phyloP scores from a whole-genome alignment of 352 stramenopile species.

The Pseudoperonospora humuli region DNA sequence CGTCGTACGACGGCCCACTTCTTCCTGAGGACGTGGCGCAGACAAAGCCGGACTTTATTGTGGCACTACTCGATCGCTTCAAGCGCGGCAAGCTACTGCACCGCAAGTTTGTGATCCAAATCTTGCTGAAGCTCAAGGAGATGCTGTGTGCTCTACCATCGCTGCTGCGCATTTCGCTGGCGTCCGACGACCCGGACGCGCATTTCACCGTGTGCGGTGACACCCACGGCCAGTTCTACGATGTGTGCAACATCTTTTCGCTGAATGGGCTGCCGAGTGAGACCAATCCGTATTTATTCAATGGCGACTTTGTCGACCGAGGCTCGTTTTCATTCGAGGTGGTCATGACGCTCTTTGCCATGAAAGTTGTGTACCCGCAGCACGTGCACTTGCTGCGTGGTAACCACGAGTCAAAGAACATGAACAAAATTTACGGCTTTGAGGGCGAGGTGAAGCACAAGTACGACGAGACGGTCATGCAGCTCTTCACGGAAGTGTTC shows the following conservation, averaged over 20 bases:
- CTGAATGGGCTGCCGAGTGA: constrained; percentile 93
- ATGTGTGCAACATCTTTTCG: constrained; percentile 99
- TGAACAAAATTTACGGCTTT: constrained; percentile 99
- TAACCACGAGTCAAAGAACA: constrained; percentile 99
- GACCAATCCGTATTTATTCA: constrained; percentile 98
- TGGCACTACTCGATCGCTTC: constrained; percentile 93
- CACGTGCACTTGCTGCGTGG: constrained; percentile 92
- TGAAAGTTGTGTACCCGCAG: constrained; percentile 93
- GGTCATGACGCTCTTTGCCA: constrained; percentile 95
- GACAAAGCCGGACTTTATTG: constrained; percentile 81
- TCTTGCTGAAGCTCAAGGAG: constrained; percentile 90
- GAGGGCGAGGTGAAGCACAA: constrained; percentile 99
- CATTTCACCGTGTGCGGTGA: constrained; percentile 97
- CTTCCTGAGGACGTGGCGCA: constrained; percentile 46
- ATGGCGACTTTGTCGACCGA: constrained; percentile 99
- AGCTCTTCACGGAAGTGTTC: constrained; percentile 99
- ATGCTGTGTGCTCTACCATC: constrained; percentile 87
- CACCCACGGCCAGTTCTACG: constrained; percentile 99
- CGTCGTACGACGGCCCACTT: constrained; percentile 69
- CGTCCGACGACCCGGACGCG: constrained; percentile 36
- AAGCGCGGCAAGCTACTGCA: constrained; percentile 96
- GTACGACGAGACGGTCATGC: constrained; percentile 98
- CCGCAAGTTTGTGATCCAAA: constrained; percentile 95
- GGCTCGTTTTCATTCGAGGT: constrained; percentile 98
- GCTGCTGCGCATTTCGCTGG: constrained; percentile 82